Conservation (phyloP, 345 rosid genomes). For the Noccaea caerulescens region DNA sequence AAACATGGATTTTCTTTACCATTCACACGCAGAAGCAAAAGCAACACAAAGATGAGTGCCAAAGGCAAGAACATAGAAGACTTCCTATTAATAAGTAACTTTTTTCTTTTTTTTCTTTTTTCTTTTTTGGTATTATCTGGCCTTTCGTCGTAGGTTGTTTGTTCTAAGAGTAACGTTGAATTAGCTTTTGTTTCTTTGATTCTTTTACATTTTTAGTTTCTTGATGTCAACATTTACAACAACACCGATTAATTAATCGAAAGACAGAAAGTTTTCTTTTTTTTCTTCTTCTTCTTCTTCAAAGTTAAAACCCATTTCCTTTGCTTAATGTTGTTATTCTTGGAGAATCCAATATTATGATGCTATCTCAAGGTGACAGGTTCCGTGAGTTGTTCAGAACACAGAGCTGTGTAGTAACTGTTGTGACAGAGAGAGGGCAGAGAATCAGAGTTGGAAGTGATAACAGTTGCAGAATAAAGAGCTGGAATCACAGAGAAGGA, state of each 20-base stretch:
- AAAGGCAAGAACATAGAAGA: slow-evolving; percentile 34
- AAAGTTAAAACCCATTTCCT: not conserved
- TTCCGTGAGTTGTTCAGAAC: slow-evolving; percentile 9
- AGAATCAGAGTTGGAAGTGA: slow-evolving; percentile 37
- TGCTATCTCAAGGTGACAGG: slow-evolving; percentile 14
- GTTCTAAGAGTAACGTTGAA: slow-evolving; percentile 12
- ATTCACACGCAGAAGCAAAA: slow-evolving; percentile 31
- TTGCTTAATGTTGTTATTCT: not conserved
- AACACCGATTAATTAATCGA: slow-evolving; percentile 29
- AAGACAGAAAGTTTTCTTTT: slow-evolving; percentile 13
- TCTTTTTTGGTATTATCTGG: slow-evolving; percentile 18
- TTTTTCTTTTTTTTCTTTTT: not conserved
- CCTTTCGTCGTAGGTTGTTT: slow-evolving; percentile 26
- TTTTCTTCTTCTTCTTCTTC: not conserved
- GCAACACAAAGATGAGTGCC: slow-evolving; percentile 34
- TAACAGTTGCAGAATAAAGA: slow-evolving; percentile 39
- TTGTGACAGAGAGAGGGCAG: slow-evolving; percentile 36
- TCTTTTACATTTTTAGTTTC: slow-evolving; percentile 34
- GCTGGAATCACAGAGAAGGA: slow-evolving; percentile 32
- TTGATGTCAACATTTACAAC: slow-evolving; percentile 35
- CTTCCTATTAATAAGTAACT: slow-evolving; percentile 29
- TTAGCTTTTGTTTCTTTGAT: slow-evolving; percentile 31
- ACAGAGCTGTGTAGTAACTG: slow-evolving; percentile 27
- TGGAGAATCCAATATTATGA: not conserved
- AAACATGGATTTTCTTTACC: slow-evolving; percentile 17